These are phyloP conservation scores for Prunus davidiana DNA, from an alignment of 306 rosid genomes.

Conservation along the genomic window DNA sequence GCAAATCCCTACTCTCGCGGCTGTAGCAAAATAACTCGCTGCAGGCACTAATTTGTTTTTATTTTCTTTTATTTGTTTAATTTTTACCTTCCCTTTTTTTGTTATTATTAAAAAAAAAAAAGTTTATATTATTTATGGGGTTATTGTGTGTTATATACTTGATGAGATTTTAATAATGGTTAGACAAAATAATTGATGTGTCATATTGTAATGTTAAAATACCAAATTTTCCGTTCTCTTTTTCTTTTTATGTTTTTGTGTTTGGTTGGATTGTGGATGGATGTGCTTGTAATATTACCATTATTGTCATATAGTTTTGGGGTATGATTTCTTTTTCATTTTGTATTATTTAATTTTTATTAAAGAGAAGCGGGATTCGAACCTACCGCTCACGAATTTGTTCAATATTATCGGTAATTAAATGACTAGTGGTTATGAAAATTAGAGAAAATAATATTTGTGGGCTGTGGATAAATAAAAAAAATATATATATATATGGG, in stretches of 20 bases:
- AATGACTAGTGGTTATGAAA: not conserved
- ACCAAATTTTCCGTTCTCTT: not conserved
- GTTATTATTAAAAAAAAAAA: not conserved
- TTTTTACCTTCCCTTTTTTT: not conserved
- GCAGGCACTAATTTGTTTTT: constrained; percentile 52
- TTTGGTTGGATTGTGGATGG: not conserved
- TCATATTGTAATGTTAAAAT: not conserved
- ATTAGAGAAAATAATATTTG: not conserved
- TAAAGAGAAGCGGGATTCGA: too few relatives aligned
- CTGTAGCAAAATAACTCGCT: constrained; percentile 76
- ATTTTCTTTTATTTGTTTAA: not conserved
- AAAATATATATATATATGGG: not conserved
- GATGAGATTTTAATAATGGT: constrained; percentile 11
- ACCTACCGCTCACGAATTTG: too few relatives aligned
- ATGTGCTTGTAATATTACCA: too few relatives aligned
- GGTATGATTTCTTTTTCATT: not conserved
- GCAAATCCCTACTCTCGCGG: constrained; percentile 93
- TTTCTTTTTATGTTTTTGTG: not conserved
- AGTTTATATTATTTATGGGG: not conserved
- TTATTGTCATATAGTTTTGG: too few relatives aligned
- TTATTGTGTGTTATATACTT: constrained; percentile 7
- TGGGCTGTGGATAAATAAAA: not conserved
- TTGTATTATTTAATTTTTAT: too few relatives aligned
- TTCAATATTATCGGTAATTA: too few relatives aligned
- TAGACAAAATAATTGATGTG: not conserved